Evolutionary conservation across 2,329 filamentous ascomycete genomes (phyloP).

Genomic region (Aspergillus glaucus): DNA sequence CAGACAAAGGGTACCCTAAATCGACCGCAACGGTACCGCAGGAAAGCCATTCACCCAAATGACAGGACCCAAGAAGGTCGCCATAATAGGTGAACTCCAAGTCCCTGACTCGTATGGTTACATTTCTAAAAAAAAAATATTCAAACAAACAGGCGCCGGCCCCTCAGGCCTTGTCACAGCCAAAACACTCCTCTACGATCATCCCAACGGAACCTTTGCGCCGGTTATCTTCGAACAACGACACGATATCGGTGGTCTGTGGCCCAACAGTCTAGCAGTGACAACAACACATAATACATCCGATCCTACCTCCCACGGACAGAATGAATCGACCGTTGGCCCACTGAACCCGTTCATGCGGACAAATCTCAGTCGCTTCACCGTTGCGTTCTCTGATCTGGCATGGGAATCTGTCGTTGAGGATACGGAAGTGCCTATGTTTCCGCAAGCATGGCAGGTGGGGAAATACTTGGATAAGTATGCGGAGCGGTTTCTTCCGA

Average conservation of each 20-base stretch:
- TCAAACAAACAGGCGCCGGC: slow-evolving; percentile 51
- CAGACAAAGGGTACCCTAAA: slow-evolving; percentile 1
- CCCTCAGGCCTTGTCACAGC: slow-evolving; percentile 63
- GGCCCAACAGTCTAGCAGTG: slow-evolving; percentile 54
- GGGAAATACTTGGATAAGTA: slow-evolving; percentile 67
- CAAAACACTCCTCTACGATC: slow-evolving; percentile 64
- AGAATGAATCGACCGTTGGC: background rate
- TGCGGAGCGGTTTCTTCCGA: slow-evolving; percentile 49
- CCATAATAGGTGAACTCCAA: slow-evolving; percentile 43
- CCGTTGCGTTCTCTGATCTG: slow-evolving; percentile 57
- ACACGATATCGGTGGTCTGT: slow-evolving; percentile 66
- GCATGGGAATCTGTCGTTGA: slow-evolving; percentile 55
- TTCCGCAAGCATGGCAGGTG: slow-evolving; percentile 72
- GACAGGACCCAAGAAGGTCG: slow-evolving; percentile 41
- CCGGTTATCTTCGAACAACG: slow-evolving; percentile 67
- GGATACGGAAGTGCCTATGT: slow-evolving; percentile 48
- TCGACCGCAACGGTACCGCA: background rate
- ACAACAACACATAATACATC: background rate
- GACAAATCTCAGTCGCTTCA: slow-evolving; percentile 68
- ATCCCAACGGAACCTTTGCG: slow-evolving; percentile 49
- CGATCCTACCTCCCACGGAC: background rate
- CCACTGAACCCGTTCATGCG: slow-evolving; percentile 53
- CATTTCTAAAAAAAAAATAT: background rate
- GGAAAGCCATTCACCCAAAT: slow-evolving; percentile 1
- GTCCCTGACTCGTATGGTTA: background rate